Conservation (phyloP, 306 rosid species). For the Lupinus albus region DNA sequence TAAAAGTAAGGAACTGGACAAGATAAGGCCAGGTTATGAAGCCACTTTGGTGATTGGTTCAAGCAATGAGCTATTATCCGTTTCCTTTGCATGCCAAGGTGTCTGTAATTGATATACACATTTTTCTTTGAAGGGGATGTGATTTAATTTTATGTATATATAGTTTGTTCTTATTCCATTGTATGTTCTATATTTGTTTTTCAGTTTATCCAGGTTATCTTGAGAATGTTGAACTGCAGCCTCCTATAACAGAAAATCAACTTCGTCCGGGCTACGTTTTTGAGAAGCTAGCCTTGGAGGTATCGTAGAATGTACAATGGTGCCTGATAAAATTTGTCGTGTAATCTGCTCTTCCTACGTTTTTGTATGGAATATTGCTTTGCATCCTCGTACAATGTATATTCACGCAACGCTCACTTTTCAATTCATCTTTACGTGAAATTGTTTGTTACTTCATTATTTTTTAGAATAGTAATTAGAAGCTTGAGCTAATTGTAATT, state of each 20-base stretch:
- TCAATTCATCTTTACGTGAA: not conserved
- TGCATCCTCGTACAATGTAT: not conserved
- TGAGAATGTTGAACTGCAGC: conserved; percentile 37
- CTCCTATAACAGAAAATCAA: conserved; percentile 33
- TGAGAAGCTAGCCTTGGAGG: conserved; percentile 57
- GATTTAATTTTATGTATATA: not conserved
- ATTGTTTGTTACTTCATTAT: not conserved
- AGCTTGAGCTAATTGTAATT: not conserved
- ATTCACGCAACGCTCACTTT: not conserved
- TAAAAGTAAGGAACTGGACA: conserved; percentile 46
- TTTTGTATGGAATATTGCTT: conserved; percentile 8
- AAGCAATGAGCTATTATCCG: conserved; percentile 10
- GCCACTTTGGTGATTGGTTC: conserved; percentile 44
- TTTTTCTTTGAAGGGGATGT: not conserved
- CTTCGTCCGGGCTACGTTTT: conserved; percentile 49
- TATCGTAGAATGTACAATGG: conserved; percentile 25
- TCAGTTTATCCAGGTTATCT: conserved; percentile 52
- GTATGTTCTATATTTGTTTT: not conserved
- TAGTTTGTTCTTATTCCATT: conserved; percentile 17
- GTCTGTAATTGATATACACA: conserved; percentile 14
- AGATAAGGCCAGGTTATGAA: conserved; percentile 45
- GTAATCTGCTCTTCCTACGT: not conserved
- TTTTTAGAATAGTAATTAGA: not conserved
- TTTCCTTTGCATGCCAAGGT: conserved; percentile 52
- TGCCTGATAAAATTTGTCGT: conserved; percentile 12